A percentile compares a stretch with the other conserved stretches of the same genome.
Evolutionary conservation across 768 basidiomycete genomes (phyloP).

Genomic region (Jaapia argillacea): DNA sequence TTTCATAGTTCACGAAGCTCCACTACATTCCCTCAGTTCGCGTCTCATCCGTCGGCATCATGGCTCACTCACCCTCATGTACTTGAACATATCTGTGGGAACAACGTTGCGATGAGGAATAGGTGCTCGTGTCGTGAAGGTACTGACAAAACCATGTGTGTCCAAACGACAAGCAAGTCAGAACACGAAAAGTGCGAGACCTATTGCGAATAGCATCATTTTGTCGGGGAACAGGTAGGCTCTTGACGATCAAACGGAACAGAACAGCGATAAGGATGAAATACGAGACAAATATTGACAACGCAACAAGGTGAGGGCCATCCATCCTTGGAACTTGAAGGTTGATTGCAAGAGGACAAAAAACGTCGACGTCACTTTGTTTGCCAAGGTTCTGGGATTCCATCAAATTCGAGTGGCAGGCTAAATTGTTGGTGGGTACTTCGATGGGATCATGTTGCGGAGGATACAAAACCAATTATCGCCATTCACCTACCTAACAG

Average conservation of each 20-base stretch:
- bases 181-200: constrained; percentile 4
- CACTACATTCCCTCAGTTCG: constrained; percentile 26
- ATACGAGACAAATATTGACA: constrained; percentile 24
- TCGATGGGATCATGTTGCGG: too few relatives aligned
- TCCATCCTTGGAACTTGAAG: background rate
- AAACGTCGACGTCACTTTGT: background rate
- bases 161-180: constrained; percentile 26
- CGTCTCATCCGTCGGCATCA: background rate
- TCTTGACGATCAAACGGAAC: constrained; percentile 20
- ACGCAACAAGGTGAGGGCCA: constrained; percentile 7
- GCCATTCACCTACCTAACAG: too few relatives aligned
- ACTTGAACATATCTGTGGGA: constrained; percentile 34
- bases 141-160: constrained; percentile 34
- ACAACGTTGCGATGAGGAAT: background rate
- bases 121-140: too few relatives aligned
- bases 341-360: background rate
- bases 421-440: too few relatives aligned
- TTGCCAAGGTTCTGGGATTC: too few relatives aligned
- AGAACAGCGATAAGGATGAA: constrained; percentile 21
- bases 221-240: constrained; percentile 5
- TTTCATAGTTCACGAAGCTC: constrained; percentile 42
- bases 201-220: constrained; percentile 8
- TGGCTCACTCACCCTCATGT: constrained; percentile 25
- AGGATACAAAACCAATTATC: too few relatives aligned
- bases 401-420: too few relatives aligned